Base-by-base conservation (phyloP, 176 grass and related monocot genomes). In the Eremochloa ophiuroides region DNA sequence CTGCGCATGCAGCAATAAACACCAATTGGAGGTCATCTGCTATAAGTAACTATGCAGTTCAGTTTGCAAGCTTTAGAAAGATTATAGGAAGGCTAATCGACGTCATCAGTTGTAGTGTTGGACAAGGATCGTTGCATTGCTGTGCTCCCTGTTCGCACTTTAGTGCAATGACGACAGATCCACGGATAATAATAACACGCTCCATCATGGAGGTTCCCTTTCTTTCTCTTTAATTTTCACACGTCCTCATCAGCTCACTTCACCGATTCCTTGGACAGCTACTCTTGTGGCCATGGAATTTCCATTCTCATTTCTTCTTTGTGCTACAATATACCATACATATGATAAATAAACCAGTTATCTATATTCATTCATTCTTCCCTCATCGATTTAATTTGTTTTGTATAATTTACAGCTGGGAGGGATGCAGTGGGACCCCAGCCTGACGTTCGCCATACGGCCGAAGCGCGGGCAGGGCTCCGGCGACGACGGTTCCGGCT, bases 391-490 rank as follows among this genome's bases (percentile, higher is more conserved):
- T n/a, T n/a, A n/a, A n/a, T n/a, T 16, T 60, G 37, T 26, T 27
- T 29, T 14, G 14, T 62, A 23, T 16, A n/a, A 14, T 69, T 83
- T 71, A 53, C 71, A 90, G 88, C 88, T 90, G 7, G 84, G 88
- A 67, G 88, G 88, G 29, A 90, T 90, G 84, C 74, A 83, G 79
- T 86, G 88, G 88, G 88, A 90, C 68, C 84, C 67, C 4, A 73
- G 74, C 73, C 79, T 90, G 39, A 90, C 88, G 22, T 83, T 90
- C 33, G 88, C 88, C 84, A 90, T 86, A 61, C 39, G 84, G 84
- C 79, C 84, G 4, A 90, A 90, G 74, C 88, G 88, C 40, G 40
- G 88, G 67, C 79, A 59, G 60, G 88, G 77, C 47, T 90, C 88
- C 22, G 78, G 73, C 17, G 68, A 74, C 20, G 83, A 83, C 4